Percentiles rank a stretch among this genome's conserved stretches.
Conservation (phyloP, 2,329 filamentous ascomycete species). For the Apiospora hydei region DNA sequence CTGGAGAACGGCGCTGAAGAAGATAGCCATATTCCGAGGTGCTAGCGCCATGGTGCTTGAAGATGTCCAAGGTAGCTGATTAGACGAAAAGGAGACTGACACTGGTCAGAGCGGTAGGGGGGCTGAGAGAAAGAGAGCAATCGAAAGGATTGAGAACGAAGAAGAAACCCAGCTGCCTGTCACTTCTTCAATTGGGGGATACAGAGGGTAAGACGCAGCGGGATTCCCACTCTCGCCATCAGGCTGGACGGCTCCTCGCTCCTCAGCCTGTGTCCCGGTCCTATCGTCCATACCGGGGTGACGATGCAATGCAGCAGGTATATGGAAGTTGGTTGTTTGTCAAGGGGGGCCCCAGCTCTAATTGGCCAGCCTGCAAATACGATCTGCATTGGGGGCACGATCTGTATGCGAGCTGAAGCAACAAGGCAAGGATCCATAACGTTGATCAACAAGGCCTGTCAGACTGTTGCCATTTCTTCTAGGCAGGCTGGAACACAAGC, state of each 20-base stretch:
- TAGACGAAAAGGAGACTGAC: not conserved
- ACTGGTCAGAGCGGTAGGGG: not conserved
- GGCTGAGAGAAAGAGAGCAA: not conserved
- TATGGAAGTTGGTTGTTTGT: conserved; percentile 12
- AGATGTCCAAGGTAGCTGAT: not conserved
- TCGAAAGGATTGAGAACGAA: too few relatives aligned
- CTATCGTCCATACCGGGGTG: not conserved
- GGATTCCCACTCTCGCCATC: not conserved
- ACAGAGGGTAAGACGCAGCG: not conserved
- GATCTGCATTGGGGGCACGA: not conserved
- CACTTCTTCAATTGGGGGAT: not conserved
- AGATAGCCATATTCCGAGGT: not conserved
- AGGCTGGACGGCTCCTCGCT: not conserved
- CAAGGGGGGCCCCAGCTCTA: not conserved
- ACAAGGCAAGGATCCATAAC: not conserved
- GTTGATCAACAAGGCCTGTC: not conserved
- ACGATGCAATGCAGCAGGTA: not conserved
- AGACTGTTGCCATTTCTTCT: not conserved
- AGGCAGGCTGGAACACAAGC: not conserved
- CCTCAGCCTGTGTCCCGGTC: not conserved
- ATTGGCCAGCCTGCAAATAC: not conserved
- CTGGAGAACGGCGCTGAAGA: not conserved
- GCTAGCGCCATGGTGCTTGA: not conserved
- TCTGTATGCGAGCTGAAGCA: not conserved
- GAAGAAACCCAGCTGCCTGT: not conserved